A percentile compares a stretch with the other conserved stretches of the same genome.
Evolutionary conservation across 2,329 filamentous ascomycete genomes (phyloP).

Genomic region (Diplodia intermedia): DNA sequence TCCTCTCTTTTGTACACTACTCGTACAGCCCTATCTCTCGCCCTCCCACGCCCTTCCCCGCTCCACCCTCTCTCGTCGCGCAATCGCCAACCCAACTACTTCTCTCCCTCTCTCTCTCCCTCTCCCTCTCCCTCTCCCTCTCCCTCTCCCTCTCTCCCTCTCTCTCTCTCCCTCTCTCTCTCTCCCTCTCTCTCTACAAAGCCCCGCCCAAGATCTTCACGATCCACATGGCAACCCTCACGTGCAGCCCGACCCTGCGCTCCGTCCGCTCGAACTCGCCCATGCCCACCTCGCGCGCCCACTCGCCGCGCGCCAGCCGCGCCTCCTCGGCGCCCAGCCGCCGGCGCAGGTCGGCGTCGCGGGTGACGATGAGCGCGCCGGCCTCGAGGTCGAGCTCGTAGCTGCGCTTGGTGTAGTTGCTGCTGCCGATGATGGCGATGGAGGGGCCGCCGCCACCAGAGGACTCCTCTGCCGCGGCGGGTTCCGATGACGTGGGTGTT

Average conservation of each 20-base stretch:
- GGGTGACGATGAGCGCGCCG: conserved; percentile 84
- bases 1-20: no score
- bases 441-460: conserved; percentile 61
- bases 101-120: no score
- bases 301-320: conserved; percentile 71
- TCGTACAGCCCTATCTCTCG: no score
- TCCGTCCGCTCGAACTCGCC: conserved; percentile 84
- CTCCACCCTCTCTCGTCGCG: background rate
- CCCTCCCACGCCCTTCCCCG: background rate
- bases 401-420: conserved; percentile 93
- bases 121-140: no score
- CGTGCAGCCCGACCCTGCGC: conserved; percentile 82
- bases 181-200: conserved; percentile 58
- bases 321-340: conserved; percentile 79
- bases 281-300: conserved; percentile 71
- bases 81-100: background rate
- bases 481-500: conserved; percentile 40
- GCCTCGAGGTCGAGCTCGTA: conserved; percentile 92
- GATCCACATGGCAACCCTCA: conserved; percentile 92
- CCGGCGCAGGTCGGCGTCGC: conserved; percentile 72
- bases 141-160: no score
- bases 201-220: conserved; percentile 85
- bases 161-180: background rate
- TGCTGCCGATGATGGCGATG: conserved; percentile 85
- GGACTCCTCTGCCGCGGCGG: conserved; percentile 48